Percentiles rank a stretch among this genome's conserved stretches.
Evolutionary conservation across 495 filamentous ascomycete genomes (phyloP).

Genomic region (Neurospora sp.): DNA sequence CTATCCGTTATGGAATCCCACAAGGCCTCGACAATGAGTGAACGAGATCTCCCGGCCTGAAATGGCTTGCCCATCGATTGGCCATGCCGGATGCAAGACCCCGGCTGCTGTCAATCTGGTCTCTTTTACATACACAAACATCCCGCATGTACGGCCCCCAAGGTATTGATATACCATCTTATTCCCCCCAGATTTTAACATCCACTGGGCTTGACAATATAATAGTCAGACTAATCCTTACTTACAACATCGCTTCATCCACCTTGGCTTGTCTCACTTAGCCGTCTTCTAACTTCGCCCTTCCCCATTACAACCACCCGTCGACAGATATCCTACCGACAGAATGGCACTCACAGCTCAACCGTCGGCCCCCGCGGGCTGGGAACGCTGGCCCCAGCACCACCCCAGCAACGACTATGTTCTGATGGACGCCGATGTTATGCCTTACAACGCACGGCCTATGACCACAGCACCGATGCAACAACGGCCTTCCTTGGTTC

Average conservation of each 20-base stretch:
- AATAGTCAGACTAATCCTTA: background rate
- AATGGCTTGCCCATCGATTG: constrained; percentile 15
- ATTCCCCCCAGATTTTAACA: constrained; percentile 5
- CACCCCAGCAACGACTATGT: constrained; percentile 22
- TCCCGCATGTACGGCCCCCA: constrained; percentile 1
- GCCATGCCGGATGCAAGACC: constrained; percentile 12
- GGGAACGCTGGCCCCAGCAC: constrained; percentile 35
- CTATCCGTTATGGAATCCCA: background rate
- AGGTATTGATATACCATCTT: constrained; percentile 16
- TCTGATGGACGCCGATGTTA: constrained; percentile 26
- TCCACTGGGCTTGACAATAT: background rate
- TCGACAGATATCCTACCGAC: constrained; percentile 2
- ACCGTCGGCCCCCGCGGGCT: constrained; percentile 19
- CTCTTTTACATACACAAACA: background rate
- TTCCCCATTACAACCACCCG: background rate
- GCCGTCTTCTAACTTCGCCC: background rate
- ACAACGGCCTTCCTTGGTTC: constrained; percentile 14
- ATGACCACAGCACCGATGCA: constrained; percentile 18
- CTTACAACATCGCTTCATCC: background rate
- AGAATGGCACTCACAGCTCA: constrained; percentile 32
- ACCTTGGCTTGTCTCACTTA: background rate
- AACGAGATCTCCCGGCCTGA: constrained; percentile 14
- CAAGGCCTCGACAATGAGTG: constrained; percentile 4
- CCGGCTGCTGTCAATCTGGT: background rate
- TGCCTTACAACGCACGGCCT: constrained; percentile 25